Percentiles rank a stretch among this genome's conserved stretches.
phyloP scores from a whole-genome alignment of 495 filamentous ascomycete species.

The Darksidea phi region DNA sequence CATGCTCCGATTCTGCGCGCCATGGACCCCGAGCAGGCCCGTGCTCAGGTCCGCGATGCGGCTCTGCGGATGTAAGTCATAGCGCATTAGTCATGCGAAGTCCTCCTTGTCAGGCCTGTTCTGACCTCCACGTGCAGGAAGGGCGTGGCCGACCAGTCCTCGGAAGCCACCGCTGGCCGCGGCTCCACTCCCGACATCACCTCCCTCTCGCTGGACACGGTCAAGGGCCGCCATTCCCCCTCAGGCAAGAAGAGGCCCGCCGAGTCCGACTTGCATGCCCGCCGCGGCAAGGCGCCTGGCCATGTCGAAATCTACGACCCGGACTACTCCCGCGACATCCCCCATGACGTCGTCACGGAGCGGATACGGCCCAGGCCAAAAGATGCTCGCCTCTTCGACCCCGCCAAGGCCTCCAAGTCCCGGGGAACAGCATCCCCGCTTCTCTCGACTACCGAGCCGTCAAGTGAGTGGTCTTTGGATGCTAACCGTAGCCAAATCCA shows the following conservation, averaged over 20 bases:
- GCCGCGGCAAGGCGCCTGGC: conserved; percentile 24
- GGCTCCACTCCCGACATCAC: conserved; percentile 29
- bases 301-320: conserved; percentile 22
- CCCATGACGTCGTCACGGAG: conserved; percentile 13
- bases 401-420: conserved; percentile 4
- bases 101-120: background rate
- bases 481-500: conserved; percentile 28
- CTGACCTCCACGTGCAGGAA: conserved; percentile 22
- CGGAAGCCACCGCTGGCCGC: conserved; percentile 25
- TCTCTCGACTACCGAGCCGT: conserved; percentile 23
- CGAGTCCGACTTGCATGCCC: conserved; percentile 26
- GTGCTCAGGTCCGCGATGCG: conserved; percentile 8
- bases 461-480: conserved; percentile 35
- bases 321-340: conserved; percentile 26
- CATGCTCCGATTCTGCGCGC: conserved; percentile 14
- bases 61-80: conserved; percentile 20
- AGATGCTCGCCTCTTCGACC: conserved; percentile 18
- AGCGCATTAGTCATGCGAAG: background rate
- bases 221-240: conserved; percentile 20
- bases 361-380: conserved; percentile 5
- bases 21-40: conserved; percentile 3
- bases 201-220: conserved; percentile 20
- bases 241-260: conserved; percentile 33
- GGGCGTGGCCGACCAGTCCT: conserved; percentile 6
- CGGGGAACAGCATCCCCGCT: conserved; percentile 1